Percentiles rank a stretch among this genome's conserved stretches.
Evolutionary conservation across 768 basidiomycete species (phyloP).

Genomic region (Leccinum disarticulatum): DNA sequence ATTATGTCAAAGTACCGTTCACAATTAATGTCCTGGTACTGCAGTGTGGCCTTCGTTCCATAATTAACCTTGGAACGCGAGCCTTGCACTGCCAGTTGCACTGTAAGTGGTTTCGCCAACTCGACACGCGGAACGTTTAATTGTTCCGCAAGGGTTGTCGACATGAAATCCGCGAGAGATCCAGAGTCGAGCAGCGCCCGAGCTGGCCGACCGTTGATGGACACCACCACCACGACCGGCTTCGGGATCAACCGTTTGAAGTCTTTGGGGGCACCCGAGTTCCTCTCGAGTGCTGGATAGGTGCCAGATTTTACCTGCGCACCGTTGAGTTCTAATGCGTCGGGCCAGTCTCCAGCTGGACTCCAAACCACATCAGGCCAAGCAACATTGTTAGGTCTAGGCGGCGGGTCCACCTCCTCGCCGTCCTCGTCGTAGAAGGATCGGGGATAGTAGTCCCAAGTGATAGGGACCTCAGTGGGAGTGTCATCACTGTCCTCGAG

Average conservation of each 20-base stretch:
- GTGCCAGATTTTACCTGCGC: not conserved
- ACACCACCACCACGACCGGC: too few species aligned
- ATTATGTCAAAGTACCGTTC: conserved; percentile 36
- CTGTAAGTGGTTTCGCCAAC: conserved; percentile 26
- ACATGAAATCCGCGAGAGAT: conserved; percentile 29
- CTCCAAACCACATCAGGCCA: too few species aligned
- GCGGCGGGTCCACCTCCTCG: too few species aligned
- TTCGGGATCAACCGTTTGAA: not conserved
- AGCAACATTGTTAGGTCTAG: too few species aligned
- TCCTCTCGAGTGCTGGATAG: not conserved
- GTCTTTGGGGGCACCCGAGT: not conserved
- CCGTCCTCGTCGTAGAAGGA: too few species aligned
- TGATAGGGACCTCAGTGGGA: too few species aligned
- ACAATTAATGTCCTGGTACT: conserved; percentile 16
- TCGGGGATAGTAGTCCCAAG: too few species aligned
- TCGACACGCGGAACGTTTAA: conserved; percentile 10
- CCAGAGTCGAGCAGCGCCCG: too few species aligned
- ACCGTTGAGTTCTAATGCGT: not conserved
- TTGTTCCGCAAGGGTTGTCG: conserved; percentile 30
- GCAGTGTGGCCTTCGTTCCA: conserved; percentile 2
- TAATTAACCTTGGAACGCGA: conserved; percentile 28
- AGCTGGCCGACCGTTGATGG: too few species aligned
- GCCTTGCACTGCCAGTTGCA: conserved; percentile 33
- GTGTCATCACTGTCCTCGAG: too few species aligned
- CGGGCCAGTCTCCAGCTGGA: too few species aligned